Base-by-base conservation (phyloP, 1,139 yeast genomes). In the Kodamaea sp. region DNA sequence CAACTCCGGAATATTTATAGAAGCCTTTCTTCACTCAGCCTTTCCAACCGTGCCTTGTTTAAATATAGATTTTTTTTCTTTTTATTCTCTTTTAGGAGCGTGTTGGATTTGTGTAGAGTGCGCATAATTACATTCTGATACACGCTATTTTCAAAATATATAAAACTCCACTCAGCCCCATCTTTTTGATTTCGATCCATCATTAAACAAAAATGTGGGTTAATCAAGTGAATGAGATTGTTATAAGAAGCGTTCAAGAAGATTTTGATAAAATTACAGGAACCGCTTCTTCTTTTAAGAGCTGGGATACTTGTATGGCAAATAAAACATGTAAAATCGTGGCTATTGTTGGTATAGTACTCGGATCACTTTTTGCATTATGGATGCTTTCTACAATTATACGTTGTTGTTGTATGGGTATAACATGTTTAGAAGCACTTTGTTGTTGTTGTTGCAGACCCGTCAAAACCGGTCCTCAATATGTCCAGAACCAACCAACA, bases 291-390 rank as follows among this genome's bases (percentile, higher is more conserved):
- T 67, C 87, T 2, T 83, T 84, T 65, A 76, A 67, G 51, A 54
- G 62, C 34, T 86, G 95, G 94, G 78, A 82, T 54, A 76, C 85
- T 2, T 86, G 96, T 62, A 84, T 84, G 94, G 81, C 74, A 52
- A 82, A 84, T 58, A 78, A 65, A 29, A 70, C 81, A 29, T 86
- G 96, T 62, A 85, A 85, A 56, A 76, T 84, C 45, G 76, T 83
- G 12, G 90, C 86, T 7, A 85, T 86, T 35, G 84, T 84, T n/a
- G 81, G 84, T 5, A 82, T 85, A 2, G 78, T 71, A 0, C 52
- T 86, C 8, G 92, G 80, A 0, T 67, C 57, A 7, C 56, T 76
- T 34, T 40, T 75, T 8, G 53, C 55, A 2, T 47, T 75, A 6
- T 76, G 81, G 80, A 45, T 71, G 23, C 23, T 75, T 6, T 49